A percentile compares a stretch with the other conserved stretches of the same genome.
These are phyloP conservation scores for Leccinum fallax DNA, from an alignment of 1,284 basidiomycete genomes.

Conservation along the genomic window DNA sequence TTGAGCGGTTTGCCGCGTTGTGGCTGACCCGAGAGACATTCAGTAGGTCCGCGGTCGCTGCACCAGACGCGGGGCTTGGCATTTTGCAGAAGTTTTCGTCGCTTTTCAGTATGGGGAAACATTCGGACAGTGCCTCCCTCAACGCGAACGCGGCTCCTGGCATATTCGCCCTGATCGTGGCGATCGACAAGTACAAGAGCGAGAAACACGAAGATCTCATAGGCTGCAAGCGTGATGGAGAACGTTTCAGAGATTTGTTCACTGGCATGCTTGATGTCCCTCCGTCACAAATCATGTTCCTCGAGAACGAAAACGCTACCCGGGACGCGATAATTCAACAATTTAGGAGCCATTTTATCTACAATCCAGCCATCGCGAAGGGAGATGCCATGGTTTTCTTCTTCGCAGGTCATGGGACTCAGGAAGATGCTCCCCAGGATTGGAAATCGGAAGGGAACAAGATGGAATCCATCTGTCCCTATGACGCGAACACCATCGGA, in stretches of 20 bases:
- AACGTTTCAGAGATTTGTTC: not conserved
- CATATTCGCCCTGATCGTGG: conserved; percentile 2
- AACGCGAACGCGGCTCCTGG: not conserved
- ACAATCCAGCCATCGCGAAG: not conserved
- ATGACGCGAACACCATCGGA: not conserved
- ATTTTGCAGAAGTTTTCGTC: not conserved
- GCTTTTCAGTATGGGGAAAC: not conserved
- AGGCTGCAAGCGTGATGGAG: conserved; percentile 1
- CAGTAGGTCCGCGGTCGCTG: not conserved
- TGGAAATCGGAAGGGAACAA: not conserved
- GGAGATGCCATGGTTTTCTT: conserved; percentile 3
- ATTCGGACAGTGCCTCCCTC: not conserved
- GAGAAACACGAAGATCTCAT: not conserved
- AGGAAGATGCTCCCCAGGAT: not conserved
- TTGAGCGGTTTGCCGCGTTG: not conserved
- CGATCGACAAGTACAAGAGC: conserved; percentile 3
- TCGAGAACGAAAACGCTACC: conserved; percentile 1
- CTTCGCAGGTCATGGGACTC: conserved; percentile 3
- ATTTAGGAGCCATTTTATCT: not conserved
- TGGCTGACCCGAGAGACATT: not conserved
- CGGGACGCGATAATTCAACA: conserved; percentile 1
- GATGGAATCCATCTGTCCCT: conserved; percentile 2
- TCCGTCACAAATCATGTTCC: not conserved
- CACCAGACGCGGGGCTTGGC: not conserved
- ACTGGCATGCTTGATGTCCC: conserved; percentile 1